A percentile compares a stretch with the other conserved stretches of the same genome.
phyloP scores from a whole-genome alignment of 345 rosid genomes.

The Lagerstroemia speciosa region DNA sequence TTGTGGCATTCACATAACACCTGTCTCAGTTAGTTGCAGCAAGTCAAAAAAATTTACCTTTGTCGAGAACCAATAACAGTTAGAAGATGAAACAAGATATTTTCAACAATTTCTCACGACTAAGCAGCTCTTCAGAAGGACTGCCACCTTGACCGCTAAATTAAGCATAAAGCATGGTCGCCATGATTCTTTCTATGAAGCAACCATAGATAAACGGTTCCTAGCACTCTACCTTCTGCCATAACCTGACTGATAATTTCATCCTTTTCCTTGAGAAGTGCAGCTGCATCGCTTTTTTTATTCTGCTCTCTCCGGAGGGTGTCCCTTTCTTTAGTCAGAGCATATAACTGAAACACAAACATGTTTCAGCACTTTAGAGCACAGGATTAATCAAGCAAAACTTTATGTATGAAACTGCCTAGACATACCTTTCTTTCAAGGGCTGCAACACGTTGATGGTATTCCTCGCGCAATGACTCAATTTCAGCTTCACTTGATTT shows the following conservation, averaged over 20 bases:
- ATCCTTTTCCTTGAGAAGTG: conserved; percentile 97
- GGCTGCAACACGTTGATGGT: conserved; percentile 89
- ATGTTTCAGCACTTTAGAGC: not conserved
- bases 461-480: conserved; percentile 93
- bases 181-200: not conserved
- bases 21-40: not conserved
- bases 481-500: conserved; percentile 87
- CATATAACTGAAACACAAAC: conserved; percentile 59
- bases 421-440: conserved; percentile 87
- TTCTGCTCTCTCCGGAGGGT: conserved; percentile 94
- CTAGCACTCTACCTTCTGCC: conserved; percentile 83
- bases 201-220: not conserved
- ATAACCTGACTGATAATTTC: conserved; percentile 95
- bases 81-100: not conserved
- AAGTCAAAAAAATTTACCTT: not conserved
- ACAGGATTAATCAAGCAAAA: not conserved
- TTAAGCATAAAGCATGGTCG: not conserved
- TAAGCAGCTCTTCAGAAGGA: not conserved
- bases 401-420: not conserved
- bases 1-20: not conserved
- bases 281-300: conserved; percentile 93
- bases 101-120: not conserved
- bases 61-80: not conserved
- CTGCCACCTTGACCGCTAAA: not conserved
- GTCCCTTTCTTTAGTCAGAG: conserved; percentile 95